Base-by-base conservation (phyloP, 352 stramenopile genomes). In the Saprolegnia parasitica region DNA sequence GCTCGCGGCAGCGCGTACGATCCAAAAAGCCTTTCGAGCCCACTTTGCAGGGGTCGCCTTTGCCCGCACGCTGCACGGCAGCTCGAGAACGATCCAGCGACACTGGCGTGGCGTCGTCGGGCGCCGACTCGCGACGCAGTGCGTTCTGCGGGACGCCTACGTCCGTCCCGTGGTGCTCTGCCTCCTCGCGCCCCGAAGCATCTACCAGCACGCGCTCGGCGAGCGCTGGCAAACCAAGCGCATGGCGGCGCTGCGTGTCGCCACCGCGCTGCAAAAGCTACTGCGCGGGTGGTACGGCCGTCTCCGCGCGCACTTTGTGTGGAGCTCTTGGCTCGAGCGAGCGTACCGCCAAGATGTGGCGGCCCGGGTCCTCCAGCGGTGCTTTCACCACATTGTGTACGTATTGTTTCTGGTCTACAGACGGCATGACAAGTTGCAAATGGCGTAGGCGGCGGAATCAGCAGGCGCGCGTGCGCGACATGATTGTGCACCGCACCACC, bases 321-420 rank as follows among this genome's bases (percentile, higher is more conserved):
- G 83, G 23, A 80, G 76, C 13, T 57, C 49, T 9, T 23, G 29
- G 0, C 73, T 68, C 0, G 80, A 91, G 45, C 52, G 46, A 26
- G 77, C 61, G 60, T 87, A 81, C 70, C 56, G 64, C 9, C 56
- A 72, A 23, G 81, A 93, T 60, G 52, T 42, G 6, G 71, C 71
- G 20, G 81, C 85, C 15, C 76, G 83, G 4, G 42, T 37, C 0
- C 72, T 91, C 26, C 85, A 91, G 72, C 85, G 89, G 67, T 90
- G 91, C 70, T 91, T 91, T 60, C 83, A 81, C 46, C 85, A 80
- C 61, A 80, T 90, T 54, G 68, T 90, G 83, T 92, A 77, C 67
- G 81, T 85, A 9, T 23, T 39, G 61, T 37, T 63, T 72, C 37
- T 73, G 11, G 52, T 16, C 13, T 60, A 24, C 52, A 60, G 29